Evolutionary conservation across 345 rosid species (phyloP), one percentile per base, ranked within the genome.

Genomic region (Noccaea caerulescens): DNA sequence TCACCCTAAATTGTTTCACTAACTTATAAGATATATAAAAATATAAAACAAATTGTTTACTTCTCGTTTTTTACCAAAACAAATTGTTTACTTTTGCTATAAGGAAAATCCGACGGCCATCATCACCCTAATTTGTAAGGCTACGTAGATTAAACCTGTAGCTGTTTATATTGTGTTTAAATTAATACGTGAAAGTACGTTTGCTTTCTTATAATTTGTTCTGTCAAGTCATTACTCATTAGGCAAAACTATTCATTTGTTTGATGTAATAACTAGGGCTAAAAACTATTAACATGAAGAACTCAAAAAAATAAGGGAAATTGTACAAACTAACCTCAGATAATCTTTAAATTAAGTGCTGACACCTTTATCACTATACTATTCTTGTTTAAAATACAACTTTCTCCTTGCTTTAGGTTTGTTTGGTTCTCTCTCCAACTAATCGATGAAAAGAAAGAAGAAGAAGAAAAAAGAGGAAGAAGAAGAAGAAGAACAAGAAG

Each of bases 1-100:
- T 66, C 77, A 73, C 70, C 33, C 7, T 60, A 50, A 71, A 71
- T 60, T 32, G 58, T n/a, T 46, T 68, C 46, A 7, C 43, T 53
- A 6, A 10, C 14, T 56, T 34, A 10, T 66, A 41, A 41, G 10
- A 27, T 25, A 51, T 23, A 4, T 20, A 20, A 20, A 20, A 20
- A 20, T 20, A 20, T 20, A 20, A 20, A 20, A 20, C 23, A 20
- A 20, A 1, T 20, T 20, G 23, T 1, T 20, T 20, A 20, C 23
- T 20, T 20, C 1, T 0, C 1, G 0, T 20, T 20, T 20, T 20
- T 20, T 0, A 20, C 23, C 23, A 20, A 20, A 20, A 20, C 23
- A 50, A 46, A n/a, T 25, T 47, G 13, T 20, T 58, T 8, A 18
- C n/a, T 3, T n/a, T 68, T 6, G 3, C 8, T 36, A 33, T 4